Conservation (phyloP, 495 filamentous ascomycete genomes). For the Aspergillus hancockii region DNA sequence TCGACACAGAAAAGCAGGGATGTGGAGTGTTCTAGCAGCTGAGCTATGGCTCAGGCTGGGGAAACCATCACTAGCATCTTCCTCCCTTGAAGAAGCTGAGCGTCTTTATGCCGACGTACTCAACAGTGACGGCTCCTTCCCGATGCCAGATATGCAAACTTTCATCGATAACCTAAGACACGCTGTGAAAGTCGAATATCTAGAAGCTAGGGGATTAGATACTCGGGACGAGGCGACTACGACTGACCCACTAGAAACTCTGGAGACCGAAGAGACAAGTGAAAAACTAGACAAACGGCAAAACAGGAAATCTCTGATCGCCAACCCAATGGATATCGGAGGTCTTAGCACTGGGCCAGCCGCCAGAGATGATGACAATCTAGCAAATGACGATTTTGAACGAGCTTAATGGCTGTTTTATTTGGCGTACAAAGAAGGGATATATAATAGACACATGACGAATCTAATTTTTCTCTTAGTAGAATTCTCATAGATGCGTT, state of each 20-base stretch:
- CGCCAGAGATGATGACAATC: conserved; percentile 29
- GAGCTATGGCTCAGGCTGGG: conserved; percentile 77
- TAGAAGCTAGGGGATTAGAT: conserved; percentile 38
- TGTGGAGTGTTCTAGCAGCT: conserved; percentile 85
- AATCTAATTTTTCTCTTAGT: not conserved
- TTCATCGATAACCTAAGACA: conserved; percentile 65
- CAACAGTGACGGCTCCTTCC: conserved; percentile 55
- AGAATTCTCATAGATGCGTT: not conserved
- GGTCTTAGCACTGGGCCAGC: conserved; percentile 31
- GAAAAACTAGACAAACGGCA: conserved; percentile 50
- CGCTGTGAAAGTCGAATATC: conserved; percentile 55
- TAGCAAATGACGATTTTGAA: conserved; percentile 55
- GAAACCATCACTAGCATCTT: conserved; percentile 68
- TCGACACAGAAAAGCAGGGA: conserved; percentile 76
- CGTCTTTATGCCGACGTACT: conserved; percentile 65
- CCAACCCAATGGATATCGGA: conserved; percentile 39
- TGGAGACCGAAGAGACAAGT: conserved; percentile 61
- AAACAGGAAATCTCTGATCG: conserved; percentile 43
- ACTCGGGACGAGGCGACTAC: conserved; percentile 34
- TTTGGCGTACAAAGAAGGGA: conserved; percentile 16
- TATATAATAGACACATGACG: conserved; percentile 21
- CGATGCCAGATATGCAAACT: conserved; percentile 54
- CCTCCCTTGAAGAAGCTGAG: conserved; percentile 69
- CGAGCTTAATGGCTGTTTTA: conserved; percentile 35
- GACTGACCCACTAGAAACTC: conserved; percentile 34